phyloP scores from a whole-genome alignment of 2,329 filamentous ascomycete genomes.

The Fusarium tupiense region DNA sequence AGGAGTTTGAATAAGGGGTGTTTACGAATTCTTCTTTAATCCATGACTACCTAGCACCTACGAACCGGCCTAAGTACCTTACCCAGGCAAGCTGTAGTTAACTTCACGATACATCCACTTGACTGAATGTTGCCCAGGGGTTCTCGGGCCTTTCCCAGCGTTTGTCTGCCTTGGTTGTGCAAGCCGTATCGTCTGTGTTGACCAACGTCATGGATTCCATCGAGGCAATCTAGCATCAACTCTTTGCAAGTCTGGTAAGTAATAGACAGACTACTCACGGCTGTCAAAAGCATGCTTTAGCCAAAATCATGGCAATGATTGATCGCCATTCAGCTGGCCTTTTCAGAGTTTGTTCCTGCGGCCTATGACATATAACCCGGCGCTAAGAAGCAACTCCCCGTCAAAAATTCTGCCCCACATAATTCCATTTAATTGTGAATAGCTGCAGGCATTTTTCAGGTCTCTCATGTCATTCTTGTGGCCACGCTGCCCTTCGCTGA shows the following conservation, averaged over 20 bases:
- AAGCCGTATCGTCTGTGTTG: neutral
- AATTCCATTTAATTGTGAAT: slow-evolving; percentile 18
- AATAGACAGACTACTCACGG: neutral
- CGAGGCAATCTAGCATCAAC: neutral
- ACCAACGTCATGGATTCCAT: no score
- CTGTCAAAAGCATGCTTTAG: neutral
- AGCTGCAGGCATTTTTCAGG: slow-evolving; percentile 12
- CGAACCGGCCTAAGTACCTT: neutral
- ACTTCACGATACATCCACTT: neutral
- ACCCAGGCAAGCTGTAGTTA: neutral
- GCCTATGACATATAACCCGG: slow-evolving; percentile 11
- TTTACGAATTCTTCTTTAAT: neutral
- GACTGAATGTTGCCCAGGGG: neutral
- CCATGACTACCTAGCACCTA: neutral
- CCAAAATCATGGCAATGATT: neutral
- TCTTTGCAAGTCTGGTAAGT: neutral
- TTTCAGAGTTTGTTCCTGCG: slow-evolving; percentile 19
- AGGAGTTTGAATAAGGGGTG: neutral
- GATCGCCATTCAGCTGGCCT: slow-evolving; percentile 4
- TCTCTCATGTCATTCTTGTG: neutral
- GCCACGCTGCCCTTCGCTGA: neutral
- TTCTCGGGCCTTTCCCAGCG: neutral
- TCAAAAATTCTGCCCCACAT: slow-evolving; percentile 22
- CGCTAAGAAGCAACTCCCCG: slow-evolving; percentile 33
- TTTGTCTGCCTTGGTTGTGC: neutral